Evolutionary conservation across 2,329 filamentous ascomycete species (phyloP), one percentile per base, ranked within the genome.

Genomic region (Arthrobotrys sphaeroides): DNA sequence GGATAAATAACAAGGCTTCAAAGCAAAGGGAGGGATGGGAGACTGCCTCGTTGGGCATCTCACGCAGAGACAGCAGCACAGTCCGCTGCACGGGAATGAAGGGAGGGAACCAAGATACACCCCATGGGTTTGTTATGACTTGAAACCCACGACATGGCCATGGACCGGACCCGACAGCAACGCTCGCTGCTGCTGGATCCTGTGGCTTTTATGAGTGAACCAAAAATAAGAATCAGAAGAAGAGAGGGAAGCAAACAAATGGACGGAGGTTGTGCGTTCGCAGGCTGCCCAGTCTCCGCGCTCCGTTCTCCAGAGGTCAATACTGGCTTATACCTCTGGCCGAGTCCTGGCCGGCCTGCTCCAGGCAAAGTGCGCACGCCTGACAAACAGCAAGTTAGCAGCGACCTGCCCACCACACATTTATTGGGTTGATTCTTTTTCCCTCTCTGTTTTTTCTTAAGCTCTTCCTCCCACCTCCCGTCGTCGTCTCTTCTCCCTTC

Each of bases 391-490:
- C n/a, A n/a, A n/a, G n/a, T n/a, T n/a, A 22, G 28, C 13, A 42
- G 20, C 51, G n/a, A 31, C 22, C 51, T 60, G 47, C 67, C 68
- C 69, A 59, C 31, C 47, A 53, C 26, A 51, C 45, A 53, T 26
- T 13, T 12, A 49, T 57, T 64, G n/a, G n/a, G n/a, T n/a, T 22
- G 43, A 59, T 74, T 74, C 62, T 74, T 73, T 73, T 66, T 38
- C 67, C 62, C 61, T 72, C 57, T 68, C n/a, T n/a, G n/a, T n/a
- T n/a, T n/a, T n/a, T n/a, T n/a, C n/a, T n/a, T n/a, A n/a, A n/a
- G n/a, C n/a, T n/a, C n/a, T n/a, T n/a, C n/a, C n/a, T 70, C 66
- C 61, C 60, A 60, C 70, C 51, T 66, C 65, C 67, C 36, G 59
- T 64, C 59, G 67, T 72, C 67, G 57, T 64, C 55, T 51, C 53